Conservation (phyloP, 495 filamentous ascomycete genomes). For the Trichocladium uniseriatum region DNA sequence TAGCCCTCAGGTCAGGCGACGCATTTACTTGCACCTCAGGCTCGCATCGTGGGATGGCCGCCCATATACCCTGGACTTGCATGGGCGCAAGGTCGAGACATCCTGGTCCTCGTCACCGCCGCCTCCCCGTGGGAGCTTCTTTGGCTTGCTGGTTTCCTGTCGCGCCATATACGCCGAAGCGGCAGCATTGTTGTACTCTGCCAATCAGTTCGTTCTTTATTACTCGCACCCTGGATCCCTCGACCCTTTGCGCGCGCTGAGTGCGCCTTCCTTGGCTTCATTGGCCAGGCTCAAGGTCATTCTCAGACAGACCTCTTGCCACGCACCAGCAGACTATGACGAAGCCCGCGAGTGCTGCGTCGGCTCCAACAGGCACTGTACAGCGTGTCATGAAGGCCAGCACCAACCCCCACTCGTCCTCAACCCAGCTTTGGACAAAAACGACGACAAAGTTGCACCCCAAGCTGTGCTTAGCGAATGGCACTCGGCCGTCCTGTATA, state of each 20-base stretch:
- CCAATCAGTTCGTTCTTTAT: conserved; percentile 2
- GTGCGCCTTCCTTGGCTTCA: neutral
- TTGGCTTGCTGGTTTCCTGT: conserved; percentile 6
- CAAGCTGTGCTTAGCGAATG: conserved; percentile 5
- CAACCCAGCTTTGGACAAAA: too few relatives aligned
- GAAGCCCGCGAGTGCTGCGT: too few relatives aligned
- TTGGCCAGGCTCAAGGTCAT: conserved; percentile 2
- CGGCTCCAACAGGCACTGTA: too few relatives aligned
- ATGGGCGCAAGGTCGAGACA: neutral
- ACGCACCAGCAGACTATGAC: neutral
- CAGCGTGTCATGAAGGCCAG: too few relatives aligned
- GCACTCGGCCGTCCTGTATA: neutral
- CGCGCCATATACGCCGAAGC: conserved; percentile 6
- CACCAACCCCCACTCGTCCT: too few relatives aligned
- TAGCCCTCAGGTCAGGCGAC: neutral
- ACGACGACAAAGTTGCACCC: too few relatives aligned
- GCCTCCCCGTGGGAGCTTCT: neutral
- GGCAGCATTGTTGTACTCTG: neutral
- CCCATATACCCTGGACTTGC: neutral
- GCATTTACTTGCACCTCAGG: neutral
- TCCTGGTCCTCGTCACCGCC: too few relatives aligned
- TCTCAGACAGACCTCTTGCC: neutral
- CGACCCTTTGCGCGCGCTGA: neutral
- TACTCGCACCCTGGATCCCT: neutral
- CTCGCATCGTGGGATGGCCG: neutral